phyloP scores from a whole-genome alignment of 2,329 filamentous ascomycete species.

The Penicillium sumatraense region DNA sequence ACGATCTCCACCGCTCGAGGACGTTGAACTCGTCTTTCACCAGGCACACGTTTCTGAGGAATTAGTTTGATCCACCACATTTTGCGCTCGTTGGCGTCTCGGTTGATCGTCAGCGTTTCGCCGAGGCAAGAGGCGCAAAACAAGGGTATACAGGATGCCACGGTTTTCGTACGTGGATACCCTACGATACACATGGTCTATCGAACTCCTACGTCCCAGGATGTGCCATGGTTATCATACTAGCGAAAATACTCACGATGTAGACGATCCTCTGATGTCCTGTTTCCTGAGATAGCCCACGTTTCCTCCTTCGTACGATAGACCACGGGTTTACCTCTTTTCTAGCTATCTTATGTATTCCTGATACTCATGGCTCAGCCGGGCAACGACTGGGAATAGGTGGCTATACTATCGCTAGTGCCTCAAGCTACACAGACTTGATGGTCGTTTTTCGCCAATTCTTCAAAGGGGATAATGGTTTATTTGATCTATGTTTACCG shows the following conservation, averaged over 20 bases:
- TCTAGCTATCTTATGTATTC: too few species aligned
- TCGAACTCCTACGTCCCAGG: neutral
- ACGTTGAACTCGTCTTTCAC: neutral
- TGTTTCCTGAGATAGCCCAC: too few species aligned
- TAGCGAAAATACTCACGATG: too few species aligned
- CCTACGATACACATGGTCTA: neutral
- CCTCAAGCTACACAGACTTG: too few species aligned
- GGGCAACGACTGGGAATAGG: too few species aligned
- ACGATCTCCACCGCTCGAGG: neutral
- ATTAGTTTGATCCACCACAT: neutral
- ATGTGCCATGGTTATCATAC: neutral
- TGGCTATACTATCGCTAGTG: too few species aligned
- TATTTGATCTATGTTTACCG: neutral
- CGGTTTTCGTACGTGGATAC: neutral
- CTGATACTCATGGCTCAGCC: too few species aligned
- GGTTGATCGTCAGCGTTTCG: conserved; percentile 5
- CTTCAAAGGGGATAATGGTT: too few species aligned
- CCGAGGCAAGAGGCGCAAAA: neutral
- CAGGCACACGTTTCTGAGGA: neutral
- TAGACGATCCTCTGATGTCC: too few species aligned
- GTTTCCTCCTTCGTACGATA: too few species aligned
- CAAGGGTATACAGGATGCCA: neutral
- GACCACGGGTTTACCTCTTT: too few species aligned
- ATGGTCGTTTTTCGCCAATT: too few species aligned
- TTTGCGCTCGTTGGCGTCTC: conserved; percentile 1